A percentile compares a stretch with the other conserved stretches of the same genome.
These are phyloP conservation scores for Ceratocystis ficicola DNA, from an alignment of 2,329 filamentous ascomycete genomes.

Conservation along the genomic window DNA sequence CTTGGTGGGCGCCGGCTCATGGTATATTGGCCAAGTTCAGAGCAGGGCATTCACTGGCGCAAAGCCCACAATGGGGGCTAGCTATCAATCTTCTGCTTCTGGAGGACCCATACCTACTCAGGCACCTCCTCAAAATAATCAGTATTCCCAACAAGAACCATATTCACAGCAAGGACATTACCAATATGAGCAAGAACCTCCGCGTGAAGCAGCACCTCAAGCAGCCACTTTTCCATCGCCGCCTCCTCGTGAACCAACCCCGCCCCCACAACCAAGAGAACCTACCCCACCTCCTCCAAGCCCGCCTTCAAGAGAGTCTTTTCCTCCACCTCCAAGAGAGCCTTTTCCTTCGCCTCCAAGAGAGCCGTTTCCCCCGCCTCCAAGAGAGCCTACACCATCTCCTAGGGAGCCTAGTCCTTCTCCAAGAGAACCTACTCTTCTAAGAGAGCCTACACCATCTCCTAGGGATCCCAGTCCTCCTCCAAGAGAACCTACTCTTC, in stretches of 20 bases:
- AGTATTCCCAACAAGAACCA: constrained; percentile 27
- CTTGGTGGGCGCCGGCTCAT: constrained; percentile 63
- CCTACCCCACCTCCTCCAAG: constrained; percentile 11
- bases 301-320: constrained; percentile 23
- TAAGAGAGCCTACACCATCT: too few relatives aligned
- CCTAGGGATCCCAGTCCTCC: constrained; percentile 30
- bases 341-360: neutral
- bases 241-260: constrained; percentile 22
- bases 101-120: constrained; percentile 28
- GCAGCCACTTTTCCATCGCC: constrained; percentile 15
- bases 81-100: constrained; percentile 22
- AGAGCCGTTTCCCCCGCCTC: neutral
- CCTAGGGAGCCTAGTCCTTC: constrained; percentile 30
- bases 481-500: constrained; percentile 17
- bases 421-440: constrained; percentile 17
- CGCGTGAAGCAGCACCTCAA: neutral
- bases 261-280: constrained; percentile 21
- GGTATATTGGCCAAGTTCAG: constrained; percentile 43
- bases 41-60: constrained; percentile 25
- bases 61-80: constrained; percentile 16
- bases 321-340: neutral
- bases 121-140: constrained; percentile 23
- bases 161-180: constrained; percentile 29
- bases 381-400: constrained; percentile 30
- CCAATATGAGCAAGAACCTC: constrained; percentile 22